These are phyloP conservation scores for Colletotrichum sp. DNA, from an alignment of 2,329 filamentous ascomycete genomes.

Conservation along the genomic window DNA sequence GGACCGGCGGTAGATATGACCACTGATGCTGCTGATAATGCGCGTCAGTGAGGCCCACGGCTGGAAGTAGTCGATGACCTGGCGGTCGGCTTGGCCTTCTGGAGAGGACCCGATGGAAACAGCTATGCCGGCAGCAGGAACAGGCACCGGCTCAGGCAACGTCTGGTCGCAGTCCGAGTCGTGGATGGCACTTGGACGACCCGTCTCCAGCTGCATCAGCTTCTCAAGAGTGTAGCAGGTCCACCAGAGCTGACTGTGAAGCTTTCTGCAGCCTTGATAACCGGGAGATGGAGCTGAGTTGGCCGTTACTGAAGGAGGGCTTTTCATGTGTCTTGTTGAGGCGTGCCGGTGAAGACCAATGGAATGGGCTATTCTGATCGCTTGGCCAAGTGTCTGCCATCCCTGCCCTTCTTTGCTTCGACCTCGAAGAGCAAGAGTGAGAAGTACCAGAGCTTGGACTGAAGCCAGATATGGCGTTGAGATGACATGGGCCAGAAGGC, in stretches of 20 bases:
- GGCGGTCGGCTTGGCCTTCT: neutral
- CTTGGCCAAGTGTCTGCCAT: slow-evolving; percentile 29
- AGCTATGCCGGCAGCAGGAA: neutral
- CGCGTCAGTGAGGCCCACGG: slow-evolving; percentile 19
- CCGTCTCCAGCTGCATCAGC: slow-evolving; percentile 28
- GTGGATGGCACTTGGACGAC: slow-evolving; percentile 24
- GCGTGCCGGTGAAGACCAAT: slow-evolving; percentile 27
- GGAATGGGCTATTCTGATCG: slow-evolving; percentile 27
- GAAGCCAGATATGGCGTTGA: slow-evolving; percentile 23
- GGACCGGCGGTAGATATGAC: neutral
- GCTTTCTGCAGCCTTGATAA: slow-evolving; percentile 40
- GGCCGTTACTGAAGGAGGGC: neutral
- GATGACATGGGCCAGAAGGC: slow-evolving; percentile 24
- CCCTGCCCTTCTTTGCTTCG: slow-evolving; percentile 27
- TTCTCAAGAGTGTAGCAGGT: slow-evolving; percentile 56
- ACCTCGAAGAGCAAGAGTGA: slow-evolving; percentile 21
- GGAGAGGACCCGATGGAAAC: neutral
- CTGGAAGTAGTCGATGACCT: slow-evolving; percentile 16
- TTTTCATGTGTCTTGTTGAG: neutral
- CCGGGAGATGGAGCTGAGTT: neutral
- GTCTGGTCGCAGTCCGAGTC: slow-evolving; percentile 21
- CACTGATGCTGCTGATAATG: slow-evolving; percentile 21
- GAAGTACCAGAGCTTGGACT: slow-evolving; percentile 25
- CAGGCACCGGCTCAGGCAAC: neutral
- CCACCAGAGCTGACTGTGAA: slow-evolving; percentile 56